Percentiles rank a stretch among this genome's conserved stretches.
Evolutionary conservation across 805 yeast genomes (phyloP).

Genomic region (Candida quercuum): DNA sequence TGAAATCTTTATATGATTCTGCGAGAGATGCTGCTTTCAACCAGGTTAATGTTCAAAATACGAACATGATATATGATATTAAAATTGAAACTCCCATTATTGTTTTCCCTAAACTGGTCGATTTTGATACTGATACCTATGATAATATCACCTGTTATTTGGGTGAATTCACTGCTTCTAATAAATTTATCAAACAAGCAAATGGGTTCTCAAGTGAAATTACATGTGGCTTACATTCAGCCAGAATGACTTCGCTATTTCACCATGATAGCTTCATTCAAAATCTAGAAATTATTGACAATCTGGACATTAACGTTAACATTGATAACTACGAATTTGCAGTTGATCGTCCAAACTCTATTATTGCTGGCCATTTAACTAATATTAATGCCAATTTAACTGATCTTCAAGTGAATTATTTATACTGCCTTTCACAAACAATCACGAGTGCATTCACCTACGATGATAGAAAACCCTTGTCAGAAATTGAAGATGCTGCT

Average conservation of each 20-base stretch:
- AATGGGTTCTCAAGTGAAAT: conserved; percentile 46
- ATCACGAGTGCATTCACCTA: conserved; percentile 49
- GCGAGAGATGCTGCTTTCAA: conserved; percentile 86
- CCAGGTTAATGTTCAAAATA: conserved; percentile 62
- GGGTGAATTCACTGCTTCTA: conserved; percentile 76
- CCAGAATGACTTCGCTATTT: conserved; percentile 61
- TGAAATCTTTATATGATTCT: conserved; percentile 85
- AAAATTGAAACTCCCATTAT: conserved; percentile 76
- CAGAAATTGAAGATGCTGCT: conserved; percentile 60
- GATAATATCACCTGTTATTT: conserved; percentile 67
- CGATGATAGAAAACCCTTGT: conserved; percentile 37
- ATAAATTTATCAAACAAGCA: conserved; percentile 40
- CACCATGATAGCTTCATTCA: conserved; percentile 36
- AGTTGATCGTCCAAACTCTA: conserved; percentile 39
- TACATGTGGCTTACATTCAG: conserved; percentile 64
- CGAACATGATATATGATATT: conserved; percentile 65
- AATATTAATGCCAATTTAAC: conserved; percentile 63
- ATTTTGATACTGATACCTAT: conserved; percentile 34
- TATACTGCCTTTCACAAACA: conserved; percentile 50
- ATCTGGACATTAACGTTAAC: conserved; percentile 55
- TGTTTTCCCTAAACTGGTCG: conserved; percentile 61
- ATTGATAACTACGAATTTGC: conserved; percentile 48
- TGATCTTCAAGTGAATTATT: conserved; percentile 61
- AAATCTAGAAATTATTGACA: conserved; percentile 56
- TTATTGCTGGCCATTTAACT: conserved; percentile 52